A percentile compares a stretch with the other conserved stretches of the same genome.
Evolutionary conservation across 2,329 filamentous ascomycete species (phyloP).

Genomic region (Neoascochyta sp.): DNA sequence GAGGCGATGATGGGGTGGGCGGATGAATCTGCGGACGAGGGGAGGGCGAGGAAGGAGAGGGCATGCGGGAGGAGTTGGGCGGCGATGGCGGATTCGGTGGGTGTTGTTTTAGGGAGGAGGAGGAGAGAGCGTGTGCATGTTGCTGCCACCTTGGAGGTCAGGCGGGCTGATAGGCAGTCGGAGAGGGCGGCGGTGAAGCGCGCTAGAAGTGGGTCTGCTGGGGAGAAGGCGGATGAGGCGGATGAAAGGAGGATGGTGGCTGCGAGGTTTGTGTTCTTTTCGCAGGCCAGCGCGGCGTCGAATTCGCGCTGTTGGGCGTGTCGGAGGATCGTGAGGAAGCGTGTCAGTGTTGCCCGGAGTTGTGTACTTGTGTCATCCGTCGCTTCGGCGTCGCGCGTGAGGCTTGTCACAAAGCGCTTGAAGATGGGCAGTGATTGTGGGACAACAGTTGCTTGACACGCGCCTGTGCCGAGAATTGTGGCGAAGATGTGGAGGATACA

Average conservation of each 20-base stretch:
- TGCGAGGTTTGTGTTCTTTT: constrained; percentile 88
- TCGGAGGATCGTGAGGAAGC: constrained; percentile 76
- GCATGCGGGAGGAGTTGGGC: constrained; percentile 72
- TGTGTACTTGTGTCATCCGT: constrained; percentile 60
- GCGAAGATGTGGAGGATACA: constrained; percentile 97
- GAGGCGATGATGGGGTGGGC: constrained; percentile 68
- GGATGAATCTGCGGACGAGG: constrained; percentile 65
- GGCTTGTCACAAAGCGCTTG: constrained; percentile 80
- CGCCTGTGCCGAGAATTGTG: constrained; percentile 81
- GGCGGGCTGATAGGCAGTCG: constrained; percentile 76
- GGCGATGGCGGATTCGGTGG: constrained; percentile 57
- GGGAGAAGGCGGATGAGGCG: constrained; percentile 67
- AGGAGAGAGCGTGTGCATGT: constrained; percentile 85
- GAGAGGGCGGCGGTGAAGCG: constrained; percentile 76
- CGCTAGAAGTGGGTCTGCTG: constrained; percentile 69
- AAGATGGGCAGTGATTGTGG: constrained; percentile 87
- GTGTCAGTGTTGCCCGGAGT: constrained; percentile 74
- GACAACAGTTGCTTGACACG: constrained; percentile 83
- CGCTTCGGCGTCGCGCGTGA: constrained; percentile 49
- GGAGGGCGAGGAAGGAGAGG: constrained; percentile 67
- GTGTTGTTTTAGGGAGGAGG: constrained; percentile 54
- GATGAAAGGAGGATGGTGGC: constrained; percentile 85
- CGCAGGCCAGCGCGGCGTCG: constrained; percentile 75
- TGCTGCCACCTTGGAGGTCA: constrained; percentile 84
- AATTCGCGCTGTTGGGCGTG: constrained; percentile 72